Conservation (phyloP, 495 filamentous ascomycete genomes). For the Penicillium coprophilum region DNA sequence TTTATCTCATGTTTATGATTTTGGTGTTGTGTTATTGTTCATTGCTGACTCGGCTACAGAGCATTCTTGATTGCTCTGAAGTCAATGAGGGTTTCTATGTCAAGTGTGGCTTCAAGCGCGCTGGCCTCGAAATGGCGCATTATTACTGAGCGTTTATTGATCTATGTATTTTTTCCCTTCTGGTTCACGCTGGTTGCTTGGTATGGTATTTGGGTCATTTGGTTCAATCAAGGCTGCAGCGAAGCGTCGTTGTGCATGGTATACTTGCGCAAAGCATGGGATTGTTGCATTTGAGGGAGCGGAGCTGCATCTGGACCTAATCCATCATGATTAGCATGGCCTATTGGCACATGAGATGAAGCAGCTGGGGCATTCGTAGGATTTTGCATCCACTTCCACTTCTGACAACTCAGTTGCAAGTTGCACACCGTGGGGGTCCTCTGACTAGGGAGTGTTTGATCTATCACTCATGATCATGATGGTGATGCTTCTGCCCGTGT, state of each 20-base stretch:
- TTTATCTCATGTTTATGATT: slow-evolving; percentile 3
- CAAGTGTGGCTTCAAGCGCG: slow-evolving; percentile 94
- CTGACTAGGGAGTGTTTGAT: not conserved
- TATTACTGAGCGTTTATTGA: slow-evolving; percentile 61
- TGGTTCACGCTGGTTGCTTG: slow-evolving; percentile 1
- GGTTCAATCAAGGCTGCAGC: slow-evolving; percentile 12
- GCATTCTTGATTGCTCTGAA: slow-evolving; percentile 74
- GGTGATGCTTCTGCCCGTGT: not conserved
- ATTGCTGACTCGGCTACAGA: slow-evolving; percentile 37
- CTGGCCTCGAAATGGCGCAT: slow-evolving; percentile 95
- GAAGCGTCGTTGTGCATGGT: slow-evolving; percentile 7
- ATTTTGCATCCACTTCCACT: not conserved
- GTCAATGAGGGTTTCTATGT: slow-evolving; percentile 97
- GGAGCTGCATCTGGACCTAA: not conserved
- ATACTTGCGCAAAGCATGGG: not conserved
- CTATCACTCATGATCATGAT: not conserved
- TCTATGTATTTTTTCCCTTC: slow-evolving; percentile 9
- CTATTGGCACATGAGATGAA: not conserved
- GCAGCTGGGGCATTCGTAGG: not conserved
- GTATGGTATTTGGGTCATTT: slow-evolving; percentile 21
- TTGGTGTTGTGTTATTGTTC: not conserved
- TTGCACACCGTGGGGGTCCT: not conserved
- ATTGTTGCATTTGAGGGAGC: not conserved
- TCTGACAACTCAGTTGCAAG: not conserved
- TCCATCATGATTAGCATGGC: not conserved